phyloP scores from a whole-genome alignment of 2,329 filamentous ascomycete species.

The Aspergillus amoenus region DNA sequence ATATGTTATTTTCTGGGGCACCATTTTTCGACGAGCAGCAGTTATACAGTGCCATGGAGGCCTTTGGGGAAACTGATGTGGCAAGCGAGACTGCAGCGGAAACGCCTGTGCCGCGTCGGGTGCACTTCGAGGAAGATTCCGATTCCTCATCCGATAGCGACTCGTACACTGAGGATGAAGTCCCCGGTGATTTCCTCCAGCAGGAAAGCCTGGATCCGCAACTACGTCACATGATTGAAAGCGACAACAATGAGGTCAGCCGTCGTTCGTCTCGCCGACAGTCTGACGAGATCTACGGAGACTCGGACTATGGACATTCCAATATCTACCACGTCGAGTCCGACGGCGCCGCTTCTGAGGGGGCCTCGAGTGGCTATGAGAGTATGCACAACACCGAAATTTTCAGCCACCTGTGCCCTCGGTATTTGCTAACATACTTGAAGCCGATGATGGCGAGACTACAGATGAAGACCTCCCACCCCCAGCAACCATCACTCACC shows the following conservation, averaged over 20 bases:
- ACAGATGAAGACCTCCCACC: slow-evolving; percentile 58
- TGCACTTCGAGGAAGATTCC: slow-evolving; percentile 67
- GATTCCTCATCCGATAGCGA: slow-evolving; percentile 63
- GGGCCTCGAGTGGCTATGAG: slow-evolving; percentile 56
- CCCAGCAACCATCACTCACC: slow-evolving; percentile 49
- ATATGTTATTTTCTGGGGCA: slow-evolving; percentile 40
- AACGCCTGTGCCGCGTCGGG: slow-evolving; percentile 57
- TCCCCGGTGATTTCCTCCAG: slow-evolving; percentile 75
- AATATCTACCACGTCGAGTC: slow-evolving; percentile 49
- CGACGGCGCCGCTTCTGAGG: slow-evolving; percentile 39
- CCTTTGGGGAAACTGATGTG: slow-evolving; percentile 37
- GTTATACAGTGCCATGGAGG: slow-evolving; percentile 40
- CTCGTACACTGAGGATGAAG: slow-evolving; percentile 57
- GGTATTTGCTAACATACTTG: slow-evolving; percentile 45
- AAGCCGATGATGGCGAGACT: slow-evolving; percentile 61
- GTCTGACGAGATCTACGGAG: slow-evolving; percentile 40
- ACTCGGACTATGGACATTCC: slow-evolving; percentile 40
- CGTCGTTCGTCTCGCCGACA: slow-evolving; percentile 29
- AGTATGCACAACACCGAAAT: slow-evolving; percentile 47
- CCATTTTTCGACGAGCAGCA: slow-evolving; percentile 47
- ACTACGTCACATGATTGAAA: slow-evolving; percentile 72
- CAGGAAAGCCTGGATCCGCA: slow-evolving; percentile 71
- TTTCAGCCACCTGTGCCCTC: slow-evolving; percentile 16
- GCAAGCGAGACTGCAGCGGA: slow-evolving; percentile 39
- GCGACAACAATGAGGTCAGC: slow-evolving; percentile 52